Conservation (phyloP, 768 basidiomycete species). For the Saitozyma sp. region DNA sequence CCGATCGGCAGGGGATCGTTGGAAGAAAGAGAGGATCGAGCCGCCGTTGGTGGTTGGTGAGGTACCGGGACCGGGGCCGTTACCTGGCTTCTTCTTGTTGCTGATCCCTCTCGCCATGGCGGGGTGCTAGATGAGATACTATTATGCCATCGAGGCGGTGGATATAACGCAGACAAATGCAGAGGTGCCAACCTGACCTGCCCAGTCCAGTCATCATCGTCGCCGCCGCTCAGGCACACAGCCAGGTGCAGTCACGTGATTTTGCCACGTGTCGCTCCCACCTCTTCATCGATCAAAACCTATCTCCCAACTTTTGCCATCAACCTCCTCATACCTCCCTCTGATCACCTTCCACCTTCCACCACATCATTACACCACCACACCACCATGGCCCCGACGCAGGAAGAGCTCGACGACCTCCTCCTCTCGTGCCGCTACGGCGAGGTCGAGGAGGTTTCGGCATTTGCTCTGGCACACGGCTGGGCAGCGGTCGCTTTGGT, state of each 20-base stretch:
- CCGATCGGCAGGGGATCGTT: conserved; percentile 16
- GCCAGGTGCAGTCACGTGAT: too few relatives aligned
- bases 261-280: too few relatives aligned
- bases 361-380: conserved; percentile 6
- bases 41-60: background rate
- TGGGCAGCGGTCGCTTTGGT: conserved; percentile 54
- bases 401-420: conserved; percentile 63
- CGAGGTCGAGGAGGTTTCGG: conserved; percentile 73
- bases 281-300: background rate
- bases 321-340: conserved; percentile 1
- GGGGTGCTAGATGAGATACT: too few relatives aligned
- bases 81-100: conserved; percentile 21
- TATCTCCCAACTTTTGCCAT: background rate
- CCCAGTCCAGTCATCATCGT: too few relatives aligned
- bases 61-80: conserved; percentile 4
- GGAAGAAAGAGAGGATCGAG: conserved; percentile 32
- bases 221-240: too few relatives aligned
- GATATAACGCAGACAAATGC: too few relatives aligned
- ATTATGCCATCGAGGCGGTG: too few relatives aligned
- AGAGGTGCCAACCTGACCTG: too few relatives aligned
- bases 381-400: conserved; percentile 28
- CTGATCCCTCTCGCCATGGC: conserved; percentile 4
- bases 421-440: conserved; percentile 85
- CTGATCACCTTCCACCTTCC: background rate
- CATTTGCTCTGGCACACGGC: conserved; percentile 66